Evolutionary conservation across 176 grass and related monocot species (phyloP).

Genomic region (Eleusine coracana): DNA sequence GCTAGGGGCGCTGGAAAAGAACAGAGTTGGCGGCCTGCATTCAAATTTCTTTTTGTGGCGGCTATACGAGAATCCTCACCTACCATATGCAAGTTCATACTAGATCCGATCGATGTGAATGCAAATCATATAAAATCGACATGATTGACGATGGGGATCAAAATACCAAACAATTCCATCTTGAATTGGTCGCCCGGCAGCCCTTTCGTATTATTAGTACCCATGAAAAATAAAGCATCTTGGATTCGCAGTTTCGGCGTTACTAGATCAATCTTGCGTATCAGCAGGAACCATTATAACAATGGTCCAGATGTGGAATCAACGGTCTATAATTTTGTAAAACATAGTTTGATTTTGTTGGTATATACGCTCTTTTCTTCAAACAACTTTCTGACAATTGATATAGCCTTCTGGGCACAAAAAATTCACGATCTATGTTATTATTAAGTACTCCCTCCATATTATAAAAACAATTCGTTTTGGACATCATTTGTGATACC

Average conservation of each 20-base stretch:
- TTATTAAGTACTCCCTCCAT: too few species aligned
- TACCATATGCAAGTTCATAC: background rate
- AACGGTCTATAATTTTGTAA: background rate
- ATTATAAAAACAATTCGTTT: background rate
- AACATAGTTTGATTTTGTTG: background rate
- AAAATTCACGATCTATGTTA: too few species aligned
- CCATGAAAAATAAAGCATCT: background rate
- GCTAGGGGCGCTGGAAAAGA: background rate
- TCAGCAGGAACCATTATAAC: background rate
- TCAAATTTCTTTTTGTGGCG: background rate
- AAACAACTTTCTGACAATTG: background rate
- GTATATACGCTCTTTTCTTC: background rate
- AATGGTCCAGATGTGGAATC: background rate
- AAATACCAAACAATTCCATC: background rate
- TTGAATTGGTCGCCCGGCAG: background rate
- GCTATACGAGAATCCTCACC: background rate
- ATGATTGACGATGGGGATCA: background rate
- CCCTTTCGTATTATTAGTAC: background rate
- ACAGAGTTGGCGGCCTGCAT: background rate
- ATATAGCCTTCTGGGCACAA: background rate
- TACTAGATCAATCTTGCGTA: background rate
- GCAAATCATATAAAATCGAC: constrained; percentile 10
- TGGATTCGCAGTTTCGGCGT: background rate
- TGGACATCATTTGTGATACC: too few species aligned
- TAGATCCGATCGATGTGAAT: background rate